These are phyloP conservation scores for Myxozyma udenii DNA, from an alignment of 805 yeast genomes.

Conservation along the genomic window DNA sequence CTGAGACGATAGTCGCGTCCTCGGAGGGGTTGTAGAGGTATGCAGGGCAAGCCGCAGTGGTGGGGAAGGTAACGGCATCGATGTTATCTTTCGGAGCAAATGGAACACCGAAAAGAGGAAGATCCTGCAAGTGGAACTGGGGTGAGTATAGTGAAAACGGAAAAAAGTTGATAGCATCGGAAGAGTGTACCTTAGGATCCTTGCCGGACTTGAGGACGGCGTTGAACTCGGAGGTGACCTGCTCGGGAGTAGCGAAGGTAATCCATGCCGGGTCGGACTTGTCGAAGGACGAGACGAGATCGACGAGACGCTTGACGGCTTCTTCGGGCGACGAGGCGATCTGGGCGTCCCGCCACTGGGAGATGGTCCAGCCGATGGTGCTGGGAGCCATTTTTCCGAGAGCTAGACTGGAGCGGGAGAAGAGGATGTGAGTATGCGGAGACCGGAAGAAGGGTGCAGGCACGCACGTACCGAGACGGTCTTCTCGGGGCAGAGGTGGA, in stretches of 20 bases:
- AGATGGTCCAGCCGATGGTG: constrained; percentile 71
- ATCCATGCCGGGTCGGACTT: constrained; percentile 85
- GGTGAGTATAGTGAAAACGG: background rate
- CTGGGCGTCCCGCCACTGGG: constrained; percentile 76
- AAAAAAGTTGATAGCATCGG: background rate
- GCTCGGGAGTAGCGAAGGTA: constrained; percentile 62
- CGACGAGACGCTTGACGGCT: constrained; percentile 51
- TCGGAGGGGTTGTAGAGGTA: constrained; percentile 62
- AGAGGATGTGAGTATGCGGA: background rate
- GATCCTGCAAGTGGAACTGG: constrained; percentile 18
- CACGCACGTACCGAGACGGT: background rate
- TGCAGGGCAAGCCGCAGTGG: constrained; percentile 96
- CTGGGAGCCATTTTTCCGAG: constrained; percentile 16
- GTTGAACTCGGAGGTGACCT: constrained; percentile 72
- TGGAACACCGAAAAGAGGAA: constrained; percentile 88
- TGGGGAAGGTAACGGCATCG: constrained; percentile 73
- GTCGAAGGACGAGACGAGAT: constrained; percentile 39
- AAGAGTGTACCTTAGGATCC: constrained; percentile 41
- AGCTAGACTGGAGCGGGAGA: background rate
- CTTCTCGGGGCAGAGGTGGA: background rate
- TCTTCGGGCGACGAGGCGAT: constrained; percentile 55
- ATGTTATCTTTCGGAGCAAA: constrained; percentile 93
- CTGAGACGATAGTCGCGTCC: constrained; percentile 72
- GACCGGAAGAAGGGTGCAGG: background rate
- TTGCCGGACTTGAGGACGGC: constrained; percentile 55